Conservation (phyloP, 2,329 filamentous ascomycete species). For the Epichloe gansuensis region DNA sequence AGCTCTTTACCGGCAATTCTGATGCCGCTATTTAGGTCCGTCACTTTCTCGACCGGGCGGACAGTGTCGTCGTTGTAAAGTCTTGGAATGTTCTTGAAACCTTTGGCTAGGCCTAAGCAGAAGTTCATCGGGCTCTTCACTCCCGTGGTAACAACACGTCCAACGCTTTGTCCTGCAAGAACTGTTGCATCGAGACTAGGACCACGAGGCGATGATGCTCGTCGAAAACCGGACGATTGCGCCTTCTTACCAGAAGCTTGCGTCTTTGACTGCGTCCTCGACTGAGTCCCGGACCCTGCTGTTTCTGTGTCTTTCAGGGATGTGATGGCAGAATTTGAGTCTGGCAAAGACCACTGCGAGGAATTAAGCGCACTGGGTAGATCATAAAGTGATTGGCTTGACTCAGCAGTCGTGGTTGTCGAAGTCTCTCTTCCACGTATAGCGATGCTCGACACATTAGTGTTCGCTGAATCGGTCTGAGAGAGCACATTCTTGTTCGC, state of each 20-base stretch:
- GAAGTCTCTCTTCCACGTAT: background rate
- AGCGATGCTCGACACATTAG: background rate
- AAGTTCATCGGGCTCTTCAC: constrained; percentile 77
- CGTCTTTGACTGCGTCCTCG: background rate
- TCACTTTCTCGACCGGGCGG: constrained; percentile 65
- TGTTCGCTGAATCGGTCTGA: constrained; percentile 3
- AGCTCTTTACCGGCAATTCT: constrained; percentile 69
- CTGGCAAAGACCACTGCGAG: background rate
- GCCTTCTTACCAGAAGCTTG: constrained; percentile 5
- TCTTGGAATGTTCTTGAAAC: constrained; percentile 77
- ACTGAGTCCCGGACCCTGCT: background rate
- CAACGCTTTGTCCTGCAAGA: constrained; percentile 53
- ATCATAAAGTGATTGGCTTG: background rate
- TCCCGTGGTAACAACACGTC: constrained; percentile 60
- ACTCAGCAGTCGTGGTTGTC: background rate
- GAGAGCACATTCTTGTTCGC: constrained; percentile 5
- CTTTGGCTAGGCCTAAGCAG: constrained; percentile 66
- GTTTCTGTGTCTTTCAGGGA: background rate
- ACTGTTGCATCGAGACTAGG: constrained; percentile 43
- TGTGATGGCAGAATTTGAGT: background rate
- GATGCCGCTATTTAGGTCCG: constrained; percentile 61
- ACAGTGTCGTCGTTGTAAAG: constrained; percentile 78
- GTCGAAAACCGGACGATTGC: constrained; percentile 8
- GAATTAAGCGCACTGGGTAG: background rate
- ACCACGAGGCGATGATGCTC: constrained; percentile 11